Base-by-base conservation (phyloP, 495 filamentous ascomycete species). In the Apiosordaria backusii region DNA sequence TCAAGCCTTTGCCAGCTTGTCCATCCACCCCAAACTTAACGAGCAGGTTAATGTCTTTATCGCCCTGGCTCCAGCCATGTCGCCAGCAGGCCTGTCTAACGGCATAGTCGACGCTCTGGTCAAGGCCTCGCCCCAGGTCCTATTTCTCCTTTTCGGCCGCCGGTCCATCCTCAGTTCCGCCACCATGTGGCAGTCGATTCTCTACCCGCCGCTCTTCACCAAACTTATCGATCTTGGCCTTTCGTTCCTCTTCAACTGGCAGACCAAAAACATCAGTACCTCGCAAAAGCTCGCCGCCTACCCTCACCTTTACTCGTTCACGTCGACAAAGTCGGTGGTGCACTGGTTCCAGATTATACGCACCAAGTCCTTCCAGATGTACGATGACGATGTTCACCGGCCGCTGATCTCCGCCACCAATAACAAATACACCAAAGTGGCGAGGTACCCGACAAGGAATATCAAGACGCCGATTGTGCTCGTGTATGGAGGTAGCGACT, bases 311-410 rank as follows among this genome's bases (percentile, higher is more conserved):
- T 99, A 96, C 75, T 97, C 93, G 2, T 98, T 92, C 74, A 97
- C 95, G 0, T 94, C 90, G 73, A 96, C 92, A 65, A 99, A 99
- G 73, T 91, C 88, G 16, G 91, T 97, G 9, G 95, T 99, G 0
- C 95, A 99, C 71, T 99, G 95, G 95, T 99, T 99, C 77, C 95
- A 99, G 73, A 97, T 99, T 71, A 98, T 99, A 68, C 88, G 95
- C 57, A 97, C 93, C 72, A 89, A 90, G 68, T 90, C 85, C 29
- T 99, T 99, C 75, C 95, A 98, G 76, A 97, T 99, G 90, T 98
- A 92, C 75, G 95, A 99, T 72, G 95, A 99, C 71, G 94, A 97
- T 71, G 84, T 95, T 6, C 88, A 90, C 64, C 79, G 81, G 0
- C 76, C 76, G 4, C 19, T 84, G 26, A 71, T 79, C 13, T 68